Percentiles rank a stretch among this genome's conserved stretches.
Evolutionary conservation across 1,284 basidiomycete genomes (phyloP).

Genomic region (Pascua sp.): DNA sequence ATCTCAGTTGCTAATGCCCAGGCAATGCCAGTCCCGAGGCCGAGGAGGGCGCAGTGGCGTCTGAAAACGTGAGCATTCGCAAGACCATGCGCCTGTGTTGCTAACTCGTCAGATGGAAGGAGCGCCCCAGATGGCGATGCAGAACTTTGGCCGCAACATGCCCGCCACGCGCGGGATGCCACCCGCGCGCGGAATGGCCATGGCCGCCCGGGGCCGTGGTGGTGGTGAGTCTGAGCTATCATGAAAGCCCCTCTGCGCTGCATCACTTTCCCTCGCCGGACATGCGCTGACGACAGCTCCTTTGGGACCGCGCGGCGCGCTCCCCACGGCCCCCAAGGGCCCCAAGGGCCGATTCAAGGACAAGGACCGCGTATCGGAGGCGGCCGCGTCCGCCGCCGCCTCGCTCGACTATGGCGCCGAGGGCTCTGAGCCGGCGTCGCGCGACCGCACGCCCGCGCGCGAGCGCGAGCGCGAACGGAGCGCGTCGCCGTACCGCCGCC

Average conservation of each 20-base stretch:
- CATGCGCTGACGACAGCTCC: conserved; percentile 24
- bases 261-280: background rate
- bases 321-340: conserved; percentile 25
- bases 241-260: background rate
- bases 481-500: conserved; percentile 7
- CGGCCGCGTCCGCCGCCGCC: conserved; percentile 16
- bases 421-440: conserved; percentile 13
- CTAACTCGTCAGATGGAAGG: background rate
- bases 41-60: conserved; percentile 4
- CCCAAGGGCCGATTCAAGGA: conserved; percentile 45
- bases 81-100: background rate
- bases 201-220: conserved; percentile 31
- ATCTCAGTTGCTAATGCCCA: background rate
- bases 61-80: background rate
- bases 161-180: conserved; percentile 21
- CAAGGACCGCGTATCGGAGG: conserved; percentile 41
- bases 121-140: conserved; percentile 2
- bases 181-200: conserved; percentile 20
- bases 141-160: conserved; percentile 4
- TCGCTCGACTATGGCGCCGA: conserved; percentile 38
- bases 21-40: conserved; percentile 5
- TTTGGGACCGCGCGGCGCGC: conserved; percentile 33
- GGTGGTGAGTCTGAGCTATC: conserved; percentile 26
- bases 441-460: conserved; percentile 8
- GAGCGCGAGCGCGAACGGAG: conserved; percentile 1